Conservation (phyloP, 495 filamentous ascomycete species). For the Penicillium malachiteum region DNA sequence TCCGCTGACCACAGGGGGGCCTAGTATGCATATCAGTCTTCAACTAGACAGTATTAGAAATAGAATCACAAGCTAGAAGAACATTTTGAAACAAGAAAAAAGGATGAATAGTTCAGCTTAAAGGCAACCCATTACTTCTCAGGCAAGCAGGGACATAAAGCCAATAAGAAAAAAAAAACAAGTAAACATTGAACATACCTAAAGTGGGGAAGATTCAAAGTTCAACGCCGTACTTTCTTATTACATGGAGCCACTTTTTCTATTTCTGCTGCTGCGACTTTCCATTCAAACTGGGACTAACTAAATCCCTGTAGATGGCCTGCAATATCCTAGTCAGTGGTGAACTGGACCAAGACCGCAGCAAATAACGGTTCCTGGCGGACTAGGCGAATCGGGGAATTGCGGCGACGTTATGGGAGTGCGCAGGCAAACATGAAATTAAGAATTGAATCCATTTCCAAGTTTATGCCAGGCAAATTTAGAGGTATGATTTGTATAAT, state of each 20-base stretch:
- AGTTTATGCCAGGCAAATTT: too few species aligned
- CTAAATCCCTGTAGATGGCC: slow-evolving; percentile 12
- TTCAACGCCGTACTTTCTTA: background rate
- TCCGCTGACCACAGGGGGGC: background rate
- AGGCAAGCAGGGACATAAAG: too few species aligned
- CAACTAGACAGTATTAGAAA: too few species aligned
- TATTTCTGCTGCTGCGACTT: background rate
- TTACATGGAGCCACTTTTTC: background rate
- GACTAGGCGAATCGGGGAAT: slow-evolving; percentile 26
- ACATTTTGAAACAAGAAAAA: too few species aligned
- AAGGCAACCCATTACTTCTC: too few species aligned
- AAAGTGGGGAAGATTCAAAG: background rate
- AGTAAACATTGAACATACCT: background rate
- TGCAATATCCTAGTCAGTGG: slow-evolving; percentile 9
- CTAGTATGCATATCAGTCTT: background rate
- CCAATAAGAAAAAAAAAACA: background rate
- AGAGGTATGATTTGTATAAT: too few species aligned
- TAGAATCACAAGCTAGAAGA: too few species aligned
- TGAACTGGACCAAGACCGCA: slow-evolving; percentile 18
- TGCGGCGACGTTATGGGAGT: slow-evolving; percentile 2
- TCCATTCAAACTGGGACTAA: slow-evolving; percentile 10
- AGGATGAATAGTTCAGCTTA: too few species aligned
- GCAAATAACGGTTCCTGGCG: slow-evolving; percentile 28
- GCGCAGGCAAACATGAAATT: slow-evolving; percentile 3
- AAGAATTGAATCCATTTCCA: too few species aligned